Evolutionary conservation across 75 land plant species (phyloP).

Genomic region (Pinus taeda): DNA sequence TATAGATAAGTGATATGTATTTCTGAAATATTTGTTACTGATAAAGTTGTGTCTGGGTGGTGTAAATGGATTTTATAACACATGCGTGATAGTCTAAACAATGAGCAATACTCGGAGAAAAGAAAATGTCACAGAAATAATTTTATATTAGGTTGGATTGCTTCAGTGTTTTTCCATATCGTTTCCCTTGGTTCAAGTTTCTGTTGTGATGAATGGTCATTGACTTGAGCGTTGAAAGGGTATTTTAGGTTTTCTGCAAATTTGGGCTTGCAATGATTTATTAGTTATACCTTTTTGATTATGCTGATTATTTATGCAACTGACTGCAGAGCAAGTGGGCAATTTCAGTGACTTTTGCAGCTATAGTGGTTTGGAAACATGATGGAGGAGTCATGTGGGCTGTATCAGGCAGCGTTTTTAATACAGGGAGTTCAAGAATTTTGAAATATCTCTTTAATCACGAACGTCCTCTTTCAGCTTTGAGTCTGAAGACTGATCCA

Average conservation of each 20-base stretch:
- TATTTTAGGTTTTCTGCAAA: not conserved
- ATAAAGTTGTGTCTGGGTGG: too few relatives aligned
- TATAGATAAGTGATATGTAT: too few relatives aligned
- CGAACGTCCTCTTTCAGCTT: slow-evolving; percentile 37
- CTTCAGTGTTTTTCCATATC: not conserved
- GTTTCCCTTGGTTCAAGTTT: not conserved
- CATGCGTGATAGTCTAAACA: too few relatives aligned
- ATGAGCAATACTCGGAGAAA: not conserved
- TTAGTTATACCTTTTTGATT: not conserved
- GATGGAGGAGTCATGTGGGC: slow-evolving; percentile 52
- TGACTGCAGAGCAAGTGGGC: slow-evolving; percentile 55
- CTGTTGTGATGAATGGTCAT: not conserved
- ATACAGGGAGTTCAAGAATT: slow-evolving; percentile 23
- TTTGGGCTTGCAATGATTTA: not conserved
- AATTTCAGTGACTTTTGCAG: slow-evolving; percentile 19
- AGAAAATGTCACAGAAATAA: not conserved
- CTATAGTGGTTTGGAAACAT: slow-evolving; percentile 39
- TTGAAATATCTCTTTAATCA: slow-evolving; percentile 49
- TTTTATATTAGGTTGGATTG: not conserved
- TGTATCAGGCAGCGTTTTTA: slow-evolving; percentile 34
- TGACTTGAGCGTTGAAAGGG: not conserved
- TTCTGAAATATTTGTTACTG: too few relatives aligned
- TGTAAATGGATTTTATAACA: too few relatives aligned
- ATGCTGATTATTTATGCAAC: not conserved
- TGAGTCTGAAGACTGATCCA: slow-evolving; percentile 48